phyloP scores from a whole-genome alignment of 306 rosid species.

The Sophora flavescens region DNA sequence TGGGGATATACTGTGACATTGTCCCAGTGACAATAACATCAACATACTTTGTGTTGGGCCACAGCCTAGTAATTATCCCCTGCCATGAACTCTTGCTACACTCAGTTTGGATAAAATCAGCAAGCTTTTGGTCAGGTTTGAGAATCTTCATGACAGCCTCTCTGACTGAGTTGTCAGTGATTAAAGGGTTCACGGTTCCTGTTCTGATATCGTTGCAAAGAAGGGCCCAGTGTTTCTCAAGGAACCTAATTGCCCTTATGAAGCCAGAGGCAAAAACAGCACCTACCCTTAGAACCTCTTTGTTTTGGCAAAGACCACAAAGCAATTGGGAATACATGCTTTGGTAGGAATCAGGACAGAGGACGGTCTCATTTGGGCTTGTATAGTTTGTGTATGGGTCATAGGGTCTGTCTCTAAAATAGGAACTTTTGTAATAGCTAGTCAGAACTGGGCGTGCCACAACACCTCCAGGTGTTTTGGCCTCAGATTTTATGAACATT shows the following conservation, averaged over 20 bases:
- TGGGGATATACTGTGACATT: slow-evolving; percentile 97
- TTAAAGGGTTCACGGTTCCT: slow-evolving; percentile 63
- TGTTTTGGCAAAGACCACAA: slow-evolving; percentile 83
- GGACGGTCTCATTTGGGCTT: slow-evolving; percentile 90
- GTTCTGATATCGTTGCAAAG: slow-evolving; percentile 77
- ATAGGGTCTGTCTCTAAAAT: slow-evolving; percentile 76
- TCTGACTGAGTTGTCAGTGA: slow-evolving; percentile 64
- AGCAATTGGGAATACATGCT: slow-evolving; percentile 95
- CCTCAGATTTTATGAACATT: slow-evolving; percentile 91
- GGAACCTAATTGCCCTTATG: slow-evolving; percentile 86
- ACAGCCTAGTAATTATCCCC: slow-evolving; percentile 85
- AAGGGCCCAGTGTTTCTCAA: slow-evolving; percentile 77
- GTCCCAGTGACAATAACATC: slow-evolving; percentile 99
- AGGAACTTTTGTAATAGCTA: slow-evolving; percentile 87
- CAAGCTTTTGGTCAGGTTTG: slow-evolving; percentile 73
- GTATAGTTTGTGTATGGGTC: slow-evolving; percentile 99
- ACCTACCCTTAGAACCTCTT: slow-evolving; percentile 84
- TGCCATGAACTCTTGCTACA: slow-evolving; percentile 75
- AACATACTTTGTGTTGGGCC: slow-evolving; percentile 97
- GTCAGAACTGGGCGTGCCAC: slow-evolving; percentile 95
- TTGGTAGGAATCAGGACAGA: slow-evolving; percentile 91
- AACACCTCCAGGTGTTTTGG: slow-evolving; percentile 86
- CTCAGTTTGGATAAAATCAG: slow-evolving; percentile 66
- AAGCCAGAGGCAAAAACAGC: slow-evolving; percentile 99
- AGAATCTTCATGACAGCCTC: slow-evolving; percentile 69